Evolutionary conservation across 2,329 filamentous ascomycete genomes (phyloP).

Genomic region (Fusarium setosum): DNA sequence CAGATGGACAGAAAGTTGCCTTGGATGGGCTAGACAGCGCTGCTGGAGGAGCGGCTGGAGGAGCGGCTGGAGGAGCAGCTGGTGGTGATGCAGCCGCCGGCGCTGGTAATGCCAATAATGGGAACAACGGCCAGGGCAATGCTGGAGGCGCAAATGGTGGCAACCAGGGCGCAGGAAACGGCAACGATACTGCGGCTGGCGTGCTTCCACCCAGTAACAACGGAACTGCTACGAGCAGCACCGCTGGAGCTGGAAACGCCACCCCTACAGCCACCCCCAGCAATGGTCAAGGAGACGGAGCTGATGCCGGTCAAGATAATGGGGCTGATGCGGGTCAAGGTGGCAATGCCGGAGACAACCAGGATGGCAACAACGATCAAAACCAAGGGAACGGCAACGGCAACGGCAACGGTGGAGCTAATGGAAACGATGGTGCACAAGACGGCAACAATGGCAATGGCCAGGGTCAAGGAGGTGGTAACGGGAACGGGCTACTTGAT

Average conservation of each 20-base stretch:
- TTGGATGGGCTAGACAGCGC: constrained; percentile 51
- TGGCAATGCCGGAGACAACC: not conserved
- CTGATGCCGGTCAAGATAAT: not conserved
- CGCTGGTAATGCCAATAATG: no score
- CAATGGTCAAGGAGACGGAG: not conserved
- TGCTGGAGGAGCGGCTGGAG: constrained; percentile 45
- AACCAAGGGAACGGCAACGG: no score
- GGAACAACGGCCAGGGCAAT: not conserved
- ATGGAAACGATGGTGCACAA: no score
- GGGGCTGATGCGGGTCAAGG: not conserved
- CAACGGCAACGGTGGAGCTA: no score
- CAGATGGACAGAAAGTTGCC: constrained; percentile 44
- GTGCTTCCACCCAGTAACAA: constrained; percentile 1
- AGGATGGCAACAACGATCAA: no score
- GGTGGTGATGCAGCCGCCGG: no score
- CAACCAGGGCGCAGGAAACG: no score
- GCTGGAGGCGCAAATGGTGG: not conserved
- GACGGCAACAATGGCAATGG: not conserved
- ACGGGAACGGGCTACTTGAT: not conserved
- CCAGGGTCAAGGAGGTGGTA: not conserved
- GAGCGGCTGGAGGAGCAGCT: not conserved
- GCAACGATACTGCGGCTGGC: no score
- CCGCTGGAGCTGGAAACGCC: not conserved
- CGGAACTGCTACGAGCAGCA: not conserved
- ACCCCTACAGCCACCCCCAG: not conserved